Percentiles rank a stretch among this genome's conserved stretches.
phyloP scores from a whole-genome alignment of 108 stramenopile genomes.

The Chaetoceros muelleri region DNA sequence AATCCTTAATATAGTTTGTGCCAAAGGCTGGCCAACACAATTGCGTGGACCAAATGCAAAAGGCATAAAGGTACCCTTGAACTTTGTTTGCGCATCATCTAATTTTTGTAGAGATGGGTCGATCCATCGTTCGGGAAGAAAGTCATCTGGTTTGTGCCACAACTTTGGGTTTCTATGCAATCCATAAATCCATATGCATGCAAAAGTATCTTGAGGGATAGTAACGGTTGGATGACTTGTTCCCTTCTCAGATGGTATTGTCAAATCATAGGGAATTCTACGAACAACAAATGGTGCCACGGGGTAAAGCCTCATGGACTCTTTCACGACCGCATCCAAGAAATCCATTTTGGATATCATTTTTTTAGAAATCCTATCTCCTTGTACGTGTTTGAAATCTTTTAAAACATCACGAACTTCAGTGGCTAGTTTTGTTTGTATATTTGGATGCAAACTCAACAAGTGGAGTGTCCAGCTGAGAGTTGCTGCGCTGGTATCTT shows the following conservation, averaged over 20 bases:
- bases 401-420: conserved; percentile 40
- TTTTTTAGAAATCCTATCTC: conserved; percentile 21
- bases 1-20: conserved; percentile 67
- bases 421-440: conserved; percentile 40
- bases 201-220: conserved; percentile 63
- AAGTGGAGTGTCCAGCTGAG: conserved; percentile 89
- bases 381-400: conserved; percentile 1
- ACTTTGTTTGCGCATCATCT: conserved; percentile 45
- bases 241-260: conserved; percentile 12
- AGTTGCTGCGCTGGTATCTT: conserved; percentile 90
- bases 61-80: conserved; percentile 79
- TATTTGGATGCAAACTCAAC: conserved; percentile 61
- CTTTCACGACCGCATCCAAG: conserved; percentile 79
- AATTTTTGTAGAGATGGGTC: conserved; percentile 13
- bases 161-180: conserved; percentile 78
- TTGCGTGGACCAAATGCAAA: conserved; percentile 85
- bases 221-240: conserved; percentile 11
- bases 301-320: conserved; percentile 88
- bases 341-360: conserved; percentile 47
- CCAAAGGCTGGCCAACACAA: conserved; percentile 89
- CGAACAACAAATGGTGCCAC: conserved; percentile 90
- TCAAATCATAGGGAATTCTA: conserved; percentile 44
- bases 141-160: conserved; percentile 80
- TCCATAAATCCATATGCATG: conserved; percentile 90
- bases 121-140: conserved; percentile 84